phyloP scores from a whole-genome alignment of 345 rosid genomes.

The Sonneratia alba region DNA sequence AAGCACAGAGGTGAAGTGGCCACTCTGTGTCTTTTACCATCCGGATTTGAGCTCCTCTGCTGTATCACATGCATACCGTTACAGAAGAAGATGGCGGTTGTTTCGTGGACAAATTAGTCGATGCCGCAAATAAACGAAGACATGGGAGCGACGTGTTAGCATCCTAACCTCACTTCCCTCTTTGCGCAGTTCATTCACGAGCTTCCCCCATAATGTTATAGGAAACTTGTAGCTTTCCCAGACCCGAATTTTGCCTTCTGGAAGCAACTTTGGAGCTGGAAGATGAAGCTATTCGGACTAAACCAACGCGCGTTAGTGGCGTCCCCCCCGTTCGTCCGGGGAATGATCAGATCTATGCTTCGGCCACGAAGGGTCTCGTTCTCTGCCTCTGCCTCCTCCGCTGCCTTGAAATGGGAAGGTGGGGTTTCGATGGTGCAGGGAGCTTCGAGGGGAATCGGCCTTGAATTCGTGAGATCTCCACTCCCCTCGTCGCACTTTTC shows the following conservation, averaged over 20 bases:
- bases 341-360: neutral
- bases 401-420: constrained; percentile 42
- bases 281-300: neutral
- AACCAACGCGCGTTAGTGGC: neutral
- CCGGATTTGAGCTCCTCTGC: no score
- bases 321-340: neutral
- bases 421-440: constrained; percentile 92
- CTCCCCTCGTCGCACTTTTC: neutral
- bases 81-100: no score
- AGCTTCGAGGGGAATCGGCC: constrained; percentile 88
- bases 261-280: neutral
- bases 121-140: no score
- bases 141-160: neutral
- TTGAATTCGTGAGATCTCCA: constrained; percentile 55
- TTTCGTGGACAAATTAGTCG: no score
- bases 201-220: neutral
- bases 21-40: no score
- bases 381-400: constrained; percentile 19
- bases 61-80: no score
- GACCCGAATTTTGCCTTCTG: neutral
- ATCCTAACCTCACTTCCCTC: neutral
- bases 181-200: neutral
- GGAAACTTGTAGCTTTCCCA: neutral
- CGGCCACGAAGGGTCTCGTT: constrained; percentile 12
- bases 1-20: no score